Percentiles rank a stretch among this genome's conserved stretches.
Conservation (phyloP, 768 basidiomycete species). For the Leccinum imitatum region DNA sequence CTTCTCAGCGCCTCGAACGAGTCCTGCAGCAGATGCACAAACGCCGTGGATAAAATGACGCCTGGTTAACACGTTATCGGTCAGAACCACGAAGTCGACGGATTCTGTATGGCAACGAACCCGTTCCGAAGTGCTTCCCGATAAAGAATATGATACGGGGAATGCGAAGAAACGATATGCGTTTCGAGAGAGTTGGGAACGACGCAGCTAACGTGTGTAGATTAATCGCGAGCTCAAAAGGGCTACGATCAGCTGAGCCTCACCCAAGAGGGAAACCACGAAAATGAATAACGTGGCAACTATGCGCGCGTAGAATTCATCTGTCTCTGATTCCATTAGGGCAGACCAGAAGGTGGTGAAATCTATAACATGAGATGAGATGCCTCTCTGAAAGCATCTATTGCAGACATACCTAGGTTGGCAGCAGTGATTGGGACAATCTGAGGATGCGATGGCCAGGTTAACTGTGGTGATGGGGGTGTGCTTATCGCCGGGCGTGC, state of each 20-base stretch:
- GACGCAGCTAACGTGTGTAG: conserved; percentile 51
- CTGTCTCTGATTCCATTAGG: conserved; percentile 1
- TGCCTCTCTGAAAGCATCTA: not conserved
- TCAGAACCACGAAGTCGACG: not conserved
- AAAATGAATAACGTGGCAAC: conserved; percentile 46
- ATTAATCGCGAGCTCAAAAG: conserved; percentile 1
- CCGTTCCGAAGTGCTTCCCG: conserved; percentile 87
- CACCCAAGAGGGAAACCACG: conserved; percentile 63
- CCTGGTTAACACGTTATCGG: conserved; percentile 37
- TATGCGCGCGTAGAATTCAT: conserved; percentile 6
- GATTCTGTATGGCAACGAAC: conserved; percentile 28
- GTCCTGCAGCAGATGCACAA: conserved; percentile 78
- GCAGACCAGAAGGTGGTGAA: not conserved
- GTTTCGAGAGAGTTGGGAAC: conserved; percentile 66
- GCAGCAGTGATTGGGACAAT: not conserved
- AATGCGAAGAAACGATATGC: conserved; percentile 52
- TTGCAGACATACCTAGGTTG: conserved; percentile 1
- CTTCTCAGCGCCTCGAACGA: conserved; percentile 61
- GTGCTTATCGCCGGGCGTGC: not conserved
- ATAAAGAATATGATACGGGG: conserved; percentile 74
- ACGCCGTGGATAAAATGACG: conserved; percentile 80
- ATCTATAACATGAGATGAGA: not conserved
- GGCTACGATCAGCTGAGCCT: conserved; percentile 19
- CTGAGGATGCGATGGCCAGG: not conserved
- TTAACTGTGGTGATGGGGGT: not conserved